phyloP scores from a whole-genome alignment of 139 green algal genomes.

The Gonium pectorale region DNA sequence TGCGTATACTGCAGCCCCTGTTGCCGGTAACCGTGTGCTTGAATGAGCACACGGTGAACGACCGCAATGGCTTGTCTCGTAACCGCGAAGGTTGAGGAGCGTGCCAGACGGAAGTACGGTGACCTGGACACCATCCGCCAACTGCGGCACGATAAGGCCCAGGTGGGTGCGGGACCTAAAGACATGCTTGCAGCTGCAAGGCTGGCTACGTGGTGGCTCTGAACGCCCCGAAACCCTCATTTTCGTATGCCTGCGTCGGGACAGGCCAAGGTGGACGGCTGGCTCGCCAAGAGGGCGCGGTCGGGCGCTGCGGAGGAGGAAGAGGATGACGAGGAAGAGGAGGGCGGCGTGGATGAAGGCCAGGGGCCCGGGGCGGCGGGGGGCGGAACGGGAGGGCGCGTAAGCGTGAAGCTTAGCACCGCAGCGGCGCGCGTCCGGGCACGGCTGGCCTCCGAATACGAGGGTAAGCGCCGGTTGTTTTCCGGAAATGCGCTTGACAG shows the following conservation, averaged over 20 bases:
- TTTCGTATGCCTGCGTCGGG: too few relatives aligned
- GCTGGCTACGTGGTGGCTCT: too few relatives aligned
- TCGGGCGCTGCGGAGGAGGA: not conserved
- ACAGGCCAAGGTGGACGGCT: conserved; percentile 15
- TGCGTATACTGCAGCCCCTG: not conserved
- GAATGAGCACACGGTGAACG: too few relatives aligned
- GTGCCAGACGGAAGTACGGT: conserved; percentile 12
- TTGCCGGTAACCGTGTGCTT: too few relatives aligned
- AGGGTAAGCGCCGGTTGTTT: too few relatives aligned
- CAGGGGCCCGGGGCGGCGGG: too few relatives aligned
- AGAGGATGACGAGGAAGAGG: not conserved
- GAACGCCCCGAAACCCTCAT: too few relatives aligned
- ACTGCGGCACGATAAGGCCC: conserved; percentile 1
- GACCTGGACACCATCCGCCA: conserved; percentile 13
- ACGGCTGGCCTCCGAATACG: conserved; percentile 26
- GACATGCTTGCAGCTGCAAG: too few relatives aligned
- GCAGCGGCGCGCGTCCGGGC: conserved; percentile 3
- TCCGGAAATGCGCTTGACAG: too few relatives aligned
- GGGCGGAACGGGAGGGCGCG: not conserved
- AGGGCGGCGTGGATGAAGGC: not conserved
- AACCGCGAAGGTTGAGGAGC: conserved; percentile 25
- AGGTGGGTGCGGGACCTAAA: not conserved
- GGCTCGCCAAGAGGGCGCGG: conserved; percentile 16
- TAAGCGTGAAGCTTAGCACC: conserved; percentile 20
- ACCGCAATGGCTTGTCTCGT: too few relatives aligned